These are phyloP conservation scores for Camillea tinctor DNA, from an alignment of 2,329 filamentous ascomycete species.

Conservation along the genomic window DNA sequence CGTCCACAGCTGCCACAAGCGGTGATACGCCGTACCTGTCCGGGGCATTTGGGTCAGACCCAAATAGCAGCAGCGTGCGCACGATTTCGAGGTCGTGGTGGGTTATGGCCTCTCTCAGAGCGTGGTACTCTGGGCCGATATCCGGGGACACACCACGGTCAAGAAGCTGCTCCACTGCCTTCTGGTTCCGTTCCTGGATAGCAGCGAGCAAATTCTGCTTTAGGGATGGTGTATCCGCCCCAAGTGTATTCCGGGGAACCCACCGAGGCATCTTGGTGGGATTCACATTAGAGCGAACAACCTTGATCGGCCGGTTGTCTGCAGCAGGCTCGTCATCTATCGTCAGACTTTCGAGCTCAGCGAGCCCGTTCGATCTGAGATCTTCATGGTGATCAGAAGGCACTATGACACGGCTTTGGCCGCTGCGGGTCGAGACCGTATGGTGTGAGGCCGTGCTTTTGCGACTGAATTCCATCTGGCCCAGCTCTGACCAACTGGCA, in stretches of 20 bases:
- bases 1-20: conserved; percentile 50
- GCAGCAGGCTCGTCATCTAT: conserved; percentile 33
- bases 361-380: conserved; percentile 17
- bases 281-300: conserved; percentile 50
- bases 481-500: conserved; percentile 9
- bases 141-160: conserved; percentile 56
- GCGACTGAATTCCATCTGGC: conserved; percentile 2
- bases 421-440: conserved; percentile 14
- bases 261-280: conserved; percentile 51
- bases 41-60: conserved; percentile 53
- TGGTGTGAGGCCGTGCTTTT: conserved; percentile 10
- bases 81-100: conserved; percentile 52
- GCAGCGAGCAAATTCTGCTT: conserved; percentile 51
- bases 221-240: conserved; percentile 43
- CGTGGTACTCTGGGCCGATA: conserved; percentile 43
- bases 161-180: conserved; percentile 55
- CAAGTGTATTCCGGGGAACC: conserved; percentile 45
- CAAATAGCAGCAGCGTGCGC: conserved; percentile 55
- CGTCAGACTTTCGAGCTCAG: conserved; percentile 25
- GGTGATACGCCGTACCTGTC: conserved; percentile 52
- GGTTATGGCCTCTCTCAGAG: conserved; percentile 53
- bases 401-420: conserved; percentile 9
- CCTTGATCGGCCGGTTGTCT: conserved; percentile 36
- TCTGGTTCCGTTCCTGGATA: conserved; percentile 56
- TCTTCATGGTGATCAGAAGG: conserved; percentile 15